Percentiles rank a stretch among this genome's conserved stretches.
These are phyloP conservation scores for Gracilaria gracilis DNA, from an alignment of 23 red algal species.

Conservation along the genomic window DNA sequence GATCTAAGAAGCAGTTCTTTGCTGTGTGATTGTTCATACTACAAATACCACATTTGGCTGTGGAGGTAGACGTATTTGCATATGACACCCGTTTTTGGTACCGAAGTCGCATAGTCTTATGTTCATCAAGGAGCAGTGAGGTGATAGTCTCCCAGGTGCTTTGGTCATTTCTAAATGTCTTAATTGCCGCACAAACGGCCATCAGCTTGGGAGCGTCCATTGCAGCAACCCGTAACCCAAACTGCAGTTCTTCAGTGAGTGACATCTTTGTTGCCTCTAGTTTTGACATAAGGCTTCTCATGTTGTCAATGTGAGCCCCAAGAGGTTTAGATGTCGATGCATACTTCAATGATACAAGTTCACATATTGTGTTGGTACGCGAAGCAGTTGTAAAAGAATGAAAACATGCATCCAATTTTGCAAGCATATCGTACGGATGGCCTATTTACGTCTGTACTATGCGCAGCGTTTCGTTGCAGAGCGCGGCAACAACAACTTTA, in stretches of 20 bases:
- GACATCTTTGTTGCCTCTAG: conserved; percentile 1
- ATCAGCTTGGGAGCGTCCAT: background rate
- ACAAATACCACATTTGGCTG: conserved; percentile 23
- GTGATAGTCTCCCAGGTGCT: background rate
- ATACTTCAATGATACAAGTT: background rate
- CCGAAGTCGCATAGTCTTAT: background rate
- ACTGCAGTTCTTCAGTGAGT: background rate
- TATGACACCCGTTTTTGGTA: background rate
- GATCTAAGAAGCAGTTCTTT: conserved; percentile 6
- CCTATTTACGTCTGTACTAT: conserved; percentile 2
- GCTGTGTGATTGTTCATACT: background rate
- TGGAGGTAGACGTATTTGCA: background rate
- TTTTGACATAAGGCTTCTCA: conserved; percentile 8
- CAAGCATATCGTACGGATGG: background rate
- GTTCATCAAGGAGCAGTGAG: background rate
- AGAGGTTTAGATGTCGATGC: background rate
- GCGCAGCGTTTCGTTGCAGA: conserved; percentile 5
- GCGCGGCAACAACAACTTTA: background rate
- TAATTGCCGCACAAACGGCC: conserved; percentile 31
- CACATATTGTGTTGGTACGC: background rate
- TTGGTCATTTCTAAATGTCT: conserved; percentile 4
- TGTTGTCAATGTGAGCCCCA: background rate
- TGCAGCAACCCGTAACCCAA: background rate
- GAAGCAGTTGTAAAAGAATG: background rate
- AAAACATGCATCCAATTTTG: background rate